Conservation (phyloP, 495 filamentous ascomycete species). For the Penicillium subrubescens region DNA sequence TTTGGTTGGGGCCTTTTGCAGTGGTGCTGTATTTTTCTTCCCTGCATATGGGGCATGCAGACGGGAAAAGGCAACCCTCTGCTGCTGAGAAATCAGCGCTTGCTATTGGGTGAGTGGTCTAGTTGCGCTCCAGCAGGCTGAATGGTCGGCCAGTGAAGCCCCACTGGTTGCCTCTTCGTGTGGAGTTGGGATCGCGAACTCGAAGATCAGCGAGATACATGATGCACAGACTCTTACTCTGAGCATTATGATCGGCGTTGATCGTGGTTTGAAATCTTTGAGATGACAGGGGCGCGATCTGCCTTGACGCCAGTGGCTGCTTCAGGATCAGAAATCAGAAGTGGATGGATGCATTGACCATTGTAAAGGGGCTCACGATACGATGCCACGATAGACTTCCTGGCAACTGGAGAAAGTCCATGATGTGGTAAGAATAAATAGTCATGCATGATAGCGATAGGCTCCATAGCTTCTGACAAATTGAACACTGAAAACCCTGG, state of each 20-base stretch:
- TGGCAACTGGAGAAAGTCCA: no score
- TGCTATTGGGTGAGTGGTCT: constrained; percentile 11
- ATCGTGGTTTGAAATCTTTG: background rate
- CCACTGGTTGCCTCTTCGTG: background rate
- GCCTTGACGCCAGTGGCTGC: background rate
- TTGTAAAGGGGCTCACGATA: no score
- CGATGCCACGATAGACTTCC: no score
- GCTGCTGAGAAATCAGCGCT: constrained; percentile 17
- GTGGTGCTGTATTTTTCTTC: background rate
- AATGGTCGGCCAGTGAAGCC: background rate
- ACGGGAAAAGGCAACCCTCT: background rate
- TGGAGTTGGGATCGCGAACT: background rate
- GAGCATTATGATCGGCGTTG: background rate
- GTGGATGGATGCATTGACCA: no score
- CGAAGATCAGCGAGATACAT: background rate
- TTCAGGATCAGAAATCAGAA: no score
- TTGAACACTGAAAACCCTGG: background rate
- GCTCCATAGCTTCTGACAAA: background rate
- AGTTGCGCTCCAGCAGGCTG: background rate
- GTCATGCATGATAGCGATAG: no score
- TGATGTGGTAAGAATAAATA: no score
- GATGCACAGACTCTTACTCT: background rate
- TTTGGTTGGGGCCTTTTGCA: background rate
- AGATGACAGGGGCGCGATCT: background rate
- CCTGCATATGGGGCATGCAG: background rate